These are phyloP conservation scores for Penicillium diatomitis DNA, from an alignment of 495 filamentous ascomycete species.

Conservation along the genomic window DNA sequence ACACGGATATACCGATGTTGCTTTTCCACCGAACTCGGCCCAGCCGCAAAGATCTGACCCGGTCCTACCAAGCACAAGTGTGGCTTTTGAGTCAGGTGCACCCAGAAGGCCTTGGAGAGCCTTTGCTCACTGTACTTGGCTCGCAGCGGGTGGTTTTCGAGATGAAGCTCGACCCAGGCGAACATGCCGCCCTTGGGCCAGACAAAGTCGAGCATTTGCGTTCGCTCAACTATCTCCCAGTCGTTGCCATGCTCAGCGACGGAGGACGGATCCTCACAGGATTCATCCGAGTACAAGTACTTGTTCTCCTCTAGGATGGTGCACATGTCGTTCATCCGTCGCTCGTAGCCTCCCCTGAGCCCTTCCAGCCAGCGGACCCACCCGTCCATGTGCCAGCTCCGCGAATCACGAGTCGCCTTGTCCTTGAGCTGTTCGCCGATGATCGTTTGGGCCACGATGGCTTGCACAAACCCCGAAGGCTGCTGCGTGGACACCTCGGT, in stretches of 20 bases:
- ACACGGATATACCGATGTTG: constrained; percentile 64
- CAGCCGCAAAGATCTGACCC: constrained; percentile 64
- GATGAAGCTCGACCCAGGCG: constrained; percentile 64
- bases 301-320: constrained; percentile 54
- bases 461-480: constrained; percentile 81
- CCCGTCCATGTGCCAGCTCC: constrained; percentile 72
- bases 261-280: constrained; percentile 18
- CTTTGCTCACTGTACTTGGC: constrained; percentile 28
- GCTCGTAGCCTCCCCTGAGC: constrained; percentile 70
- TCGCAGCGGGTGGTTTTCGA: constrained; percentile 63
- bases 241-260: constrained; percentile 40
- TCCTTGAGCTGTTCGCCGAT: constrained; percentile 50
- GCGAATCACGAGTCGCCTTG: constrained; percentile 12
- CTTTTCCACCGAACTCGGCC: constrained; percentile 33
- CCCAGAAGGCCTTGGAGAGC: constrained; percentile 58
- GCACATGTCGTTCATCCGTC: constrained; percentile 72
- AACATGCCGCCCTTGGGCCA: constrained; percentile 93
- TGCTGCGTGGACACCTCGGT: constrained; percentile 70
- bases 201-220: constrained; percentile 59
- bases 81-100: constrained; percentile 59
- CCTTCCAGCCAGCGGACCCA: constrained; percentile 87
- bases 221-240: constrained; percentile 59
- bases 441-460: constrained; percentile 66
- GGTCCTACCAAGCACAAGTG: constrained; percentile 56
- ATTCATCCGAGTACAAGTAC: constrained; percentile 40